Base-by-base conservation (phyloP, 1,284 basidiomycete genomes). In the Phellopilus nigrolimitatus region DNA sequence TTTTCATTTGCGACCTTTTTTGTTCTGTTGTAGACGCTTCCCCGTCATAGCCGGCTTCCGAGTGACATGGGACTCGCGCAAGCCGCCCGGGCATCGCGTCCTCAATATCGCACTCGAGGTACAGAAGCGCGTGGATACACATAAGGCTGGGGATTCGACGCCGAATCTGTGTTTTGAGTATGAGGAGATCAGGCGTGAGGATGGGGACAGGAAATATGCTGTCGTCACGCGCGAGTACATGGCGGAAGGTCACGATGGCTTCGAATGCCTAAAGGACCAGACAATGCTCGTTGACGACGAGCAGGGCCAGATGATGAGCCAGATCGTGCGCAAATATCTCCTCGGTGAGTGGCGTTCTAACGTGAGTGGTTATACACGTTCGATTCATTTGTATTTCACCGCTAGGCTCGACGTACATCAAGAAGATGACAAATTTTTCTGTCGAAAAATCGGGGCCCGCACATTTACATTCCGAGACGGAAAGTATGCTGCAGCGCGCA, bases 31-130 rank as follows among this genome's bases (percentile, higher is more conserved):
- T 57, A 91, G 91, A 10, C 88, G 93, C 3, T 97, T 97, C 66
- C 93, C 93, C 0, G 76, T 93, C 19, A 73, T 95, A 25, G 85
- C 91, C 12, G 93, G 93, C n/a, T 76, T 95, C 52, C 81, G 81
- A 3, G 84, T 95, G 3, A 78, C 81, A 17, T 95, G 92, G 93
- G 92, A 97, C 65, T 93, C 91, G 34, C 74, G 77, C 31, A 74
- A 72, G 25, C 76, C 78, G 1, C 75, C 88, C 0, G 83, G 85
- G n/a, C 69, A 82, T 44, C 81, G 91, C 19, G 76, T 95, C 7
- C 67, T 83, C 25, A 84, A 82, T 1, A 72, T 94, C 21, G 85
- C 87, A 76, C 70, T 87, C n/a, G 61, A 70, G 4, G 64, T 68
- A 6, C 72, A 73, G 4, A 68, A 68, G 27, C 63, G 68, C 15